These are phyloP conservation scores for Debaryomyces hansenii DNA, from an alignment of 805 yeast species.

Conservation along the genomic window DNA sequence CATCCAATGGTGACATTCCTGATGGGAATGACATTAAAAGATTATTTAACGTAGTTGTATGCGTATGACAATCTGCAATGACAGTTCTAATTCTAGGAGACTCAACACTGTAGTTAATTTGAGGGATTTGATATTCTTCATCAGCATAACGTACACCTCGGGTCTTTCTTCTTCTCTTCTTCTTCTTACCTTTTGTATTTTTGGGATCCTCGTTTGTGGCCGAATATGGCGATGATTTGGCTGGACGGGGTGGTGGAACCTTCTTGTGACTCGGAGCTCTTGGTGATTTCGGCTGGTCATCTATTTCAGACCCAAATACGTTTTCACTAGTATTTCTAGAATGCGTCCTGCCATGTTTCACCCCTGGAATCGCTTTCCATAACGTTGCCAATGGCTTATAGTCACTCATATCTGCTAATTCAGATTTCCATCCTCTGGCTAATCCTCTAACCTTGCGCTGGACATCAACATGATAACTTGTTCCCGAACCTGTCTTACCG, in stretches of 20 bases:
- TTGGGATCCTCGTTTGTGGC: not conserved
- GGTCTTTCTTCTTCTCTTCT: conserved; percentile 14
- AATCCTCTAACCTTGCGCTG: conserved; percentile 48
- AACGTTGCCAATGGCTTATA: conserved; percentile 50
- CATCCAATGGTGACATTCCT: conserved; percentile 62
- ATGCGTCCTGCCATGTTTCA: conserved; percentile 14
- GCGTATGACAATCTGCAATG: conserved; percentile 74
- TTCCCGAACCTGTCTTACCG: conserved; percentile 33
- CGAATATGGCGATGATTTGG: conserved; percentile 20
- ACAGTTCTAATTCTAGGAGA: conserved; percentile 67
- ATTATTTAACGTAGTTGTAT: conserved; percentile 70
- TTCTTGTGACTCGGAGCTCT: not conserved
- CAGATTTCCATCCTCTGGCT: conserved; percentile 67
- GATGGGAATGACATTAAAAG: conserved; percentile 35
- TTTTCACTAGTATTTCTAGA: conserved; percentile 5
- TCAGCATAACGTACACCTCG: conserved; percentile 37
- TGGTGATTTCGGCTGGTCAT: not conserved
- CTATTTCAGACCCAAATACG: conserved; percentile 6
- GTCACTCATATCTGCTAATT: conserved; percentile 49
- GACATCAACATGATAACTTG: conserved; percentile 41
- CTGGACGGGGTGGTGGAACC: conserved; percentile 27
- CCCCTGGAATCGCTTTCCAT: conserved; percentile 43
- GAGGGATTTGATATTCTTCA: conserved; percentile 60
- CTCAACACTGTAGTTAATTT: conserved; percentile 66
- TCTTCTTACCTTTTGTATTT: conserved; percentile 7